Percentiles rank a stretch among this genome's conserved stretches.
These are phyloP conservation scores for Rhodamnia argentea DNA, from an alignment of 345 rosid species.

Conservation along the genomic window DNA sequence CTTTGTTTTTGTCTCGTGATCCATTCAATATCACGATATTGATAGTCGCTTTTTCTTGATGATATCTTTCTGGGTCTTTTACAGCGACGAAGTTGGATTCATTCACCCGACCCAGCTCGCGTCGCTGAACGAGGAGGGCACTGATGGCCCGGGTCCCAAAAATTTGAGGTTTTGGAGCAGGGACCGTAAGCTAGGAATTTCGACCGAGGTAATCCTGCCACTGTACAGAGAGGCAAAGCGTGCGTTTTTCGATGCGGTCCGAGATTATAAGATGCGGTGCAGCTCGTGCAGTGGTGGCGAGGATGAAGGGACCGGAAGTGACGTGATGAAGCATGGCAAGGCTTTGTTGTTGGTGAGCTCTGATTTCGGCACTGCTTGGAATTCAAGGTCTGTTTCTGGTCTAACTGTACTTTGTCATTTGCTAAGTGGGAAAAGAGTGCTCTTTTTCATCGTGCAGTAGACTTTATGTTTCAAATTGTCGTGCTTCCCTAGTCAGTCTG, in stretches of 20 bases:
- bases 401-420: not conserved
- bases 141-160: not conserved
- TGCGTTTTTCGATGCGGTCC: slow-evolving; percentile 34
- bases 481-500: not conserved
- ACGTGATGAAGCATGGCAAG: slow-evolving; percentile 69
- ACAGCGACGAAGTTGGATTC: slow-evolving; percentile 81
- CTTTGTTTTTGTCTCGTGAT: not conserved
- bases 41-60: not conserved
- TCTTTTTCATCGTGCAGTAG: not conserved
- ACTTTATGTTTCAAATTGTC: not conserved
- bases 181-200: slow-evolving; percentile 82
- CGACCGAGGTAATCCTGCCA: slow-evolving; percentile 41
- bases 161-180: slow-evolving; percentile 42
- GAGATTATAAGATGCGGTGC: slow-evolving; percentile 20
- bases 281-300: not conserved
- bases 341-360: slow-evolving; percentile 66
- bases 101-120: slow-evolving; percentile 82
- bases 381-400: slow-evolving; percentile 45
- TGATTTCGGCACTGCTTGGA: slow-evolving; percentile 91
- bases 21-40: not conserved
- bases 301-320: slow-evolving; percentile 16
- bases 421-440: not conserved
- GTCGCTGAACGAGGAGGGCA: slow-evolving; percentile 28
- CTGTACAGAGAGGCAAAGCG: slow-evolving; percentile 50
- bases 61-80: not conserved